phyloP scores from a whole-genome alignment of 2,329 filamentous ascomycete genomes.

The Raffaelea arxii region DNA sequence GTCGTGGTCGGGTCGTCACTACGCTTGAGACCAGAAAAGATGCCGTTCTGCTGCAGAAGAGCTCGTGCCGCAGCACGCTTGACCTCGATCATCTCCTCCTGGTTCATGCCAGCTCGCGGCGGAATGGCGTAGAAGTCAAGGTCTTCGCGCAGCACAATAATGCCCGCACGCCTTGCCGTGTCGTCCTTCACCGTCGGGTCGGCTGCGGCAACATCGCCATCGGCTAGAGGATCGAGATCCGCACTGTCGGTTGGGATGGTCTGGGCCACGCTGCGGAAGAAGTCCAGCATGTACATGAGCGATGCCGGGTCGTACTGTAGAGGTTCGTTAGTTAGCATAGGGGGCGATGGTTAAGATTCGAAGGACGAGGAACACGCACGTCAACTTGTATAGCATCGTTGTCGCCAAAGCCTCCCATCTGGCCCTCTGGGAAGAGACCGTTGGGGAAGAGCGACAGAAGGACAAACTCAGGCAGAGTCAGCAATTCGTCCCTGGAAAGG shows the following conservation, averaged over 20 bases:
- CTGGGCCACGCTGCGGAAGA: conserved; percentile 91
- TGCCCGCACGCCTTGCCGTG: conserved; percentile 86
- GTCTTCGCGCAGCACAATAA: conserved; percentile 93
- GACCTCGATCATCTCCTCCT: conserved; percentile 87
- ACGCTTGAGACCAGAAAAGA: conserved; percentile 89
- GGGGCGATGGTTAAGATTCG: background rate
- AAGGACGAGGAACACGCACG: conserved; percentile 38
- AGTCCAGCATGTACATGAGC: conserved; percentile 97
- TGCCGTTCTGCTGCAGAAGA: conserved; percentile 82
- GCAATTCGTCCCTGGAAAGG: conserved; percentile 84
- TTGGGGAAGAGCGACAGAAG: conserved; percentile 96
- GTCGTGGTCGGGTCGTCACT: conserved; percentile 95
- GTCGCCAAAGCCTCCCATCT: conserved; percentile 87
- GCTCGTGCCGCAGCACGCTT: conserved; percentile 85
- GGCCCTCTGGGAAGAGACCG: conserved; percentile 92
- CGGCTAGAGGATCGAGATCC: conserved; percentile 48
- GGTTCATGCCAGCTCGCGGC: conserved; percentile 71
- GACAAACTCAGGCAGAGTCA: conserved; percentile 95
- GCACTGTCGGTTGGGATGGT: conserved; percentile 77
- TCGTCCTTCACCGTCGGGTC: conserved; percentile 65
- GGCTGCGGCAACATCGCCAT: conserved; percentile 55
- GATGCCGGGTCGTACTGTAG: conserved; percentile 89
- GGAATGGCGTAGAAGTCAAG: conserved; percentile 97
- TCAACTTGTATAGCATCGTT: conserved; percentile 94
- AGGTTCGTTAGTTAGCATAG: background rate